Evolutionary conservation across 2,329 filamentous ascomycete genomes (phyloP).

Genomic region (Pseudopyricularia cyperi): DNA sequence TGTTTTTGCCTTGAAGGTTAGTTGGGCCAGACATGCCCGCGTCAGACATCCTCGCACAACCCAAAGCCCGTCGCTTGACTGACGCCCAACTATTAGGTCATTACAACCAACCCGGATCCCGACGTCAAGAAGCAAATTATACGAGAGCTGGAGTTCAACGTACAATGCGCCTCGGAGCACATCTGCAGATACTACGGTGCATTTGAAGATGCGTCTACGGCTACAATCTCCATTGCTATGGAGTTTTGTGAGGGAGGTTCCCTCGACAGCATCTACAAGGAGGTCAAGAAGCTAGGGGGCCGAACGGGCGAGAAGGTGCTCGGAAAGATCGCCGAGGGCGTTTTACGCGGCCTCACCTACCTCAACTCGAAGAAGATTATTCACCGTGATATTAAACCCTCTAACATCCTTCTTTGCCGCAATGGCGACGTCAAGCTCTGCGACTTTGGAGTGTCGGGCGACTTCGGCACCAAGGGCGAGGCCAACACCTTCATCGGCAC

Average conservation of each 20-base stretch:
- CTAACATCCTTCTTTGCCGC: conserved; percentile 87
- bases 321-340: conserved; percentile 91
- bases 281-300: conserved; percentile 90
- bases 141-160: conserved; percentile 93
- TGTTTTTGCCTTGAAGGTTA: conserved; percentile 88
- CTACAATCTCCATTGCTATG: conserved; percentile 97
- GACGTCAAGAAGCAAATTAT: conserved; percentile 98
- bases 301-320: conserved; percentile 94
- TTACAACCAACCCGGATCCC: conserved; percentile 94
- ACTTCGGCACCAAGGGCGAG: conserved; percentile 96
- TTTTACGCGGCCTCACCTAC: conserved; percentile 87
- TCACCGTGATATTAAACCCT: conserved; percentile 96
- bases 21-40: conserved; percentile 7
- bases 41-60: too few species aligned
- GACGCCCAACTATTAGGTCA: conserved; percentile 48
- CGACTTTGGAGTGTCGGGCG: conserved; percentile 94
- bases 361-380: conserved; percentile 94
- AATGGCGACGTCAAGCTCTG: conserved; percentile 93
- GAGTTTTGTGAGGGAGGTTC: conserved; percentile 97
- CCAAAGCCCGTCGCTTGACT: too few species aligned
- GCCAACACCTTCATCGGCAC: conserved; percentile 99
- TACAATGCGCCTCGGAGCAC: conserved; percentile 87
- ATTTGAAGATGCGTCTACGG: conserved; percentile 89
- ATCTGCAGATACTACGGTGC: conserved; percentile 97
- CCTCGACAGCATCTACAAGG: conserved; percentile 90